Percentiles rank a stretch among this genome's conserved stretches.
Evolutionary conservation across 345 rosid genomes (phyloP).

Genomic region (Psidium guajava): DNA sequence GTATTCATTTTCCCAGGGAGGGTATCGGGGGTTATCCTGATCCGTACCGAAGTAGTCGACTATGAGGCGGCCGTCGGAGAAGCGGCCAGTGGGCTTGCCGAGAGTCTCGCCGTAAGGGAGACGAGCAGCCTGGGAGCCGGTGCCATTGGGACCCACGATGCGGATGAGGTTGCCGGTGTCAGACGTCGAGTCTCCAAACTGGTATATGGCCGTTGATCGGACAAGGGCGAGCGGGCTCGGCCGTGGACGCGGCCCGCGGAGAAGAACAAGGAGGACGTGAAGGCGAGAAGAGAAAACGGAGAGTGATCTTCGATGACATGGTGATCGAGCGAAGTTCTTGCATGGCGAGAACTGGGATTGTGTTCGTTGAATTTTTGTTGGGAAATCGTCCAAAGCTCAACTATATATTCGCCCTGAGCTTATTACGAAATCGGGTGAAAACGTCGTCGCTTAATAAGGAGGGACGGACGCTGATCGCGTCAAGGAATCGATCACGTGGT

Average conservation of each 20-base stretch:
- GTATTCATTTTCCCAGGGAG: neutral
- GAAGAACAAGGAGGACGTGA: neutral
- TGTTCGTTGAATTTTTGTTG: neutral
- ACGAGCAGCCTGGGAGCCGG: neutral
- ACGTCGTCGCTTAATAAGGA: too few species aligned
- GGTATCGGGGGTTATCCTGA: neutral
- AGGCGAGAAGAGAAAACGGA: neutral
- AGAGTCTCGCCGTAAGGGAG: conserved; percentile 6
- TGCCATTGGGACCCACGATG: neutral
- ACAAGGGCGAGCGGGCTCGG: neutral
- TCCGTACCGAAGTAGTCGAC: neutral
- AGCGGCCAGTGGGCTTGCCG: conserved; percentile 5
- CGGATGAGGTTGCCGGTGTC: conserved; percentile 7
- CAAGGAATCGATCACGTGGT: neutral
- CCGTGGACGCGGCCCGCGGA: neutral
- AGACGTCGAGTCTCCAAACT: conserved; percentile 5
- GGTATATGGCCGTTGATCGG: neutral
- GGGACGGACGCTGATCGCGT: neutral
- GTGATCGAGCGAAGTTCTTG: neutral
- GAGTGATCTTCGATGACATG: neutral
- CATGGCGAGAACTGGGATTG: neutral
- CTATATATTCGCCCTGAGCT: too few species aligned
- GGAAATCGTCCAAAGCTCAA: neutral
- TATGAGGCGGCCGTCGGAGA: conserved; percentile 3
- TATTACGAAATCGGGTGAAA: too few species aligned